Conservation (phyloP, 2,329 filamentous ascomycete genomes). For the Zalaria obscura region DNA sequence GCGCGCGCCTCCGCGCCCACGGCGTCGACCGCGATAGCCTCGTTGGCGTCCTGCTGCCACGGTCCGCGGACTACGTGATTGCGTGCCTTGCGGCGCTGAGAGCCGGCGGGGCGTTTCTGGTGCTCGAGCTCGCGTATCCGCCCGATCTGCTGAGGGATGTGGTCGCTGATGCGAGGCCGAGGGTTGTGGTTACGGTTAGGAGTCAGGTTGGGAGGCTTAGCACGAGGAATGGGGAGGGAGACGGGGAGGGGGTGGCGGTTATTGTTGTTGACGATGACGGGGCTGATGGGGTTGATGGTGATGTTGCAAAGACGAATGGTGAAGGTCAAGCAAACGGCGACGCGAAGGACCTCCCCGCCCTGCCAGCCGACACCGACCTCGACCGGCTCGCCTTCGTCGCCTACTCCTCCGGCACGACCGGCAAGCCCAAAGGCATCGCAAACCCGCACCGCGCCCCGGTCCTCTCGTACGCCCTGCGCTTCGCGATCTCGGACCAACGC, state of each 20-base stretch:
- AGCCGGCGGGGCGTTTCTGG: constrained; percentile 66
- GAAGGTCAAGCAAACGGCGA: constrained; percentile 15
- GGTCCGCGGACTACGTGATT: constrained; percentile 67
- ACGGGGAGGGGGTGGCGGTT: constrained; percentile 37
- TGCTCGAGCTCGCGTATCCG: constrained; percentile 68
- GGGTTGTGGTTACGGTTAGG: constrained; percentile 54
- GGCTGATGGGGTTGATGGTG: constrained; percentile 14
- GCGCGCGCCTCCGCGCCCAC: constrained; percentile 47
- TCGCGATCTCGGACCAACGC: constrained; percentile 51
- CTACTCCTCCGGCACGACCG: constrained; percentile 66
- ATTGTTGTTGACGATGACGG: constrained; percentile 46
- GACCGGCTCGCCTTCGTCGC: constrained; percentile 68
- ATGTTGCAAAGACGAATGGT: constrained; percentile 21
- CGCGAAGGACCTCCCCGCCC: constrained; percentile 25
- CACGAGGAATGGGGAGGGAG: constrained; percentile 12
- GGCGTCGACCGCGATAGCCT: constrained; percentile 60
- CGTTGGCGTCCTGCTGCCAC: constrained; percentile 61
- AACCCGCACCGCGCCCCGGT: constrained; percentile 65
- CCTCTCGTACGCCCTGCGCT: constrained; percentile 59
- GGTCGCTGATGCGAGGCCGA: constrained; percentile 58
- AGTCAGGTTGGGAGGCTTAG: constrained; percentile 53
- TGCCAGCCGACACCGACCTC: constrained; percentile 52
- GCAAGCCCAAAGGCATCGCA: constrained; percentile 68
- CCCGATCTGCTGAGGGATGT: constrained; percentile 61
- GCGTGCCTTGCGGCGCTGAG: constrained; percentile 64